Percentiles rank a stretch among this genome's conserved stretches.
These are phyloP conservation scores for Plasmopara viticola DNA, from an alignment of 352 stramenopile species.

Conservation along the genomic window DNA sequence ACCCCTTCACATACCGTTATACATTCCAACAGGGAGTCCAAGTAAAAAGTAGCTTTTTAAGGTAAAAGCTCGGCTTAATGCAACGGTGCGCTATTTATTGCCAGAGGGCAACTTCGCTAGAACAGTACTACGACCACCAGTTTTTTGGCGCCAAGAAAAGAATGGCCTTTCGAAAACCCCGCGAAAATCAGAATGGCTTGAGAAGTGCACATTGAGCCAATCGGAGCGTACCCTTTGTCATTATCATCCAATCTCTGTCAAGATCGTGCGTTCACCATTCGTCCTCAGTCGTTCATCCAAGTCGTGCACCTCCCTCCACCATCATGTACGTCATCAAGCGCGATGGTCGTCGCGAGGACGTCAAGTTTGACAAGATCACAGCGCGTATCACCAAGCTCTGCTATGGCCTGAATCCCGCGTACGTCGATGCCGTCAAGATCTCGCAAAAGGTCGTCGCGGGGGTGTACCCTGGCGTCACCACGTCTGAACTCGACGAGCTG, in stretches of 20 bases:
- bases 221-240: background rate
- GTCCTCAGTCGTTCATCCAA: background rate
- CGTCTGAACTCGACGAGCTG: conserved; percentile 97
- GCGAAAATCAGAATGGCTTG: background rate
- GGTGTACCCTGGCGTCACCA: conserved; percentile 98
- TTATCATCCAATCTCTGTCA: background rate
- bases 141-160: too few relatives aligned
- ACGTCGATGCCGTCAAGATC: conserved; percentile 95
- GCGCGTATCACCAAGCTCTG: conserved; percentile 97
- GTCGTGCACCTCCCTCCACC: background rate
- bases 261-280: background rate
- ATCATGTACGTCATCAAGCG: conserved; percentile 94
- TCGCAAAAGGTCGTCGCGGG: conserved; percentile 99
- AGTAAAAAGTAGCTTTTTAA: too few relatives aligned
- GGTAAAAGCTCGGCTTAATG: too few relatives aligned
- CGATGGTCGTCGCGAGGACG: conserved; percentile 88
- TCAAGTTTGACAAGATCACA: conserved; percentile 99
- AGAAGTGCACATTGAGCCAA: background rate
- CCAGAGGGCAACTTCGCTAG: too few relatives aligned
- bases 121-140: too few relatives aligned
- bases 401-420: conserved; percentile 96
- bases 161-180: background rate
- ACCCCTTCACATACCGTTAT: too few relatives aligned
- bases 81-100: too few relatives aligned
- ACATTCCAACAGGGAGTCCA: too few relatives aligned